phyloP scores from a whole-genome alignment of 202 grass and related monocot genomes.

The Musa balbisiana region DNA sequence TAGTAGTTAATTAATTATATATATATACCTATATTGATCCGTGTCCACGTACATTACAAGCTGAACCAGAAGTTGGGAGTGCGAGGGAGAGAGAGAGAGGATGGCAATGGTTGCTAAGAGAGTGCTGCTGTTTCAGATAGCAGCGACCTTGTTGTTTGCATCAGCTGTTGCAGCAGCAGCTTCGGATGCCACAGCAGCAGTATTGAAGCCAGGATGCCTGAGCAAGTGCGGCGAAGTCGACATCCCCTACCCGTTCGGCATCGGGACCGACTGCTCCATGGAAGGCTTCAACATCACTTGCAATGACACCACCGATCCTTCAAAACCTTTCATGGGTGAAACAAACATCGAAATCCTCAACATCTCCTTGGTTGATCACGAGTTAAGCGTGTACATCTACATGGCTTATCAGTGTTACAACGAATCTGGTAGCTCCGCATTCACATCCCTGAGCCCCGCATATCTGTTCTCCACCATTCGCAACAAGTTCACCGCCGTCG shows the following conservation, averaged over 20 bases:
- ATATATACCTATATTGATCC: no score
- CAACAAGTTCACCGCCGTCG: conserved; percentile 31
- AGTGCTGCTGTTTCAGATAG: no score
- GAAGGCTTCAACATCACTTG: conserved; percentile 36
- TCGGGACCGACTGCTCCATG: conserved; percentile 26
- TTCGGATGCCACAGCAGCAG: no score
- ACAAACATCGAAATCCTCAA: not conserved
- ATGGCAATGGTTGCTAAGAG: no score
- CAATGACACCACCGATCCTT: not conserved
- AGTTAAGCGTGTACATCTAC: not conserved
- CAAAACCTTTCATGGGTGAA: conserved; percentile 18
- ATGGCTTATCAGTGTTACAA: no score
- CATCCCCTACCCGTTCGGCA: conserved; percentile 55
- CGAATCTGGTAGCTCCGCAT: rapidly evolving
- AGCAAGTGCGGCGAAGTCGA: conserved; percentile 30
- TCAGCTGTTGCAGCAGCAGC: no score
- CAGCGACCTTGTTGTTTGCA: no score
- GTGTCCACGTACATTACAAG: no score
- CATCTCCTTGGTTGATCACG: not conserved
- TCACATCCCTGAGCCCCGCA: rapidly evolving
- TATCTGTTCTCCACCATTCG: conserved; percentile 9
- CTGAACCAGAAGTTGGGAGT: no score
- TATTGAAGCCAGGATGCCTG: conserved; percentile 19
- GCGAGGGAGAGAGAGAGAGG: not conserved
- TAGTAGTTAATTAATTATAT: no score